Conservation (phyloP, 495 filamentous ascomycete genomes). For the Tuber indicum region DNA sequence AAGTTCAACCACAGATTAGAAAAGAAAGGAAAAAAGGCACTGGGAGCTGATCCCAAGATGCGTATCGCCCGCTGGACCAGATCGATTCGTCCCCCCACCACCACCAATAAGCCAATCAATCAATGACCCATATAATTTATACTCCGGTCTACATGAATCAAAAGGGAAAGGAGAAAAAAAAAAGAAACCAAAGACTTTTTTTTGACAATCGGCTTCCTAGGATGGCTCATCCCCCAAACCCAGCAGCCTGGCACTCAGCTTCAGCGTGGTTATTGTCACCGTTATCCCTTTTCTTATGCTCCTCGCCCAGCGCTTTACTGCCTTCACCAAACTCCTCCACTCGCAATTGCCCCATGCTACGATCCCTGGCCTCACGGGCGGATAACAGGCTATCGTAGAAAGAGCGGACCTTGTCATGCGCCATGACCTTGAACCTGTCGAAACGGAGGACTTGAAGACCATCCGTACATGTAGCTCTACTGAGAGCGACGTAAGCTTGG, state of each 20-base stretch:
- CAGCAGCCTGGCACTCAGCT: background rate
- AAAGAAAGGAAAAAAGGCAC: background rate
- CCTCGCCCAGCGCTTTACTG: background rate
- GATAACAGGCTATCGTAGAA: slow-evolving; percentile 79
- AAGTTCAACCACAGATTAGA: background rate
- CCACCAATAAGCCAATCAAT: background rate
- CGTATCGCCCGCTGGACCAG: background rate
- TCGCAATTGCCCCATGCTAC: too few species aligned
- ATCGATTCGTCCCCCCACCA: too few species aligned
- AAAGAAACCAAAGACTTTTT: background rate
- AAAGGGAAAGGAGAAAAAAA: background rate
- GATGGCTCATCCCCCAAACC: background rate
- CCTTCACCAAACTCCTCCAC: background rate
- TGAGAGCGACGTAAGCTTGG: slow-evolving; percentile 76
- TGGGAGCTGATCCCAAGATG: background rate
- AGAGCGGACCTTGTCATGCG: slow-evolving; percentile 72
- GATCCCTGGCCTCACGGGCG: slow-evolving; percentile 41
- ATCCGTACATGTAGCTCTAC: slow-evolving; percentile 75
- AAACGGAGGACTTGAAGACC: slow-evolving; percentile 87
- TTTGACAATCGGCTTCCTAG: background rate
- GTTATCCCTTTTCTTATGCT: background rate
- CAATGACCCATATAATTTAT: slow-evolving; percentile 1
- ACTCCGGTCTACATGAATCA: slow-evolving; percentile 2
- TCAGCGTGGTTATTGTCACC: background rate
- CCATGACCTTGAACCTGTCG: slow-evolving; percentile 86